Evolutionary conservation across 176 grass and related monocot genomes (phyloP).

Genomic region (Oryza longistaminata): DNA sequence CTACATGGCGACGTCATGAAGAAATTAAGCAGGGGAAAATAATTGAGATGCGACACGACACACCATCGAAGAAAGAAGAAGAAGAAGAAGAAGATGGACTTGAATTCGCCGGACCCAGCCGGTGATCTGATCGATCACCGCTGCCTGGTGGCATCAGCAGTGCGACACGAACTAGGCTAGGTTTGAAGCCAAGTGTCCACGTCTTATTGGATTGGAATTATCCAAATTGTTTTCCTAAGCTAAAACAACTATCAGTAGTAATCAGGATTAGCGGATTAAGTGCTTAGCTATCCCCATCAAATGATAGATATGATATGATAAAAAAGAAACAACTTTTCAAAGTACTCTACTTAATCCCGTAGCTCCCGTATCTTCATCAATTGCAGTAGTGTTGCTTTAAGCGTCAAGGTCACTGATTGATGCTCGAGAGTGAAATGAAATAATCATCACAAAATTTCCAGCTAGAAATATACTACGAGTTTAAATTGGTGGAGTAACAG

Average conservation of each 20-base stretch:
- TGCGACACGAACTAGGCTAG: slow-evolving; percentile 7
- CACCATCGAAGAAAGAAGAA: too few species aligned
- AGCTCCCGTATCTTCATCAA: too few species aligned
- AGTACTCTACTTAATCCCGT: too few species aligned
- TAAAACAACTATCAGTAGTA: background rate
- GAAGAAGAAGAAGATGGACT: slow-evolving; percentile 17
- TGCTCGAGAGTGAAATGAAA: too few species aligned
- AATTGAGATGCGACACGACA: background rate
- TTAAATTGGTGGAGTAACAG: too few species aligned
- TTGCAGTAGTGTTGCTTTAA: too few species aligned
- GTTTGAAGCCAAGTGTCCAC: slow-evolving; percentile 8
- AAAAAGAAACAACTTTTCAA: too few species aligned
- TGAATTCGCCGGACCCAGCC: background rate
- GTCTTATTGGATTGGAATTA: background rate
- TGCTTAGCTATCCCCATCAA: background rate
- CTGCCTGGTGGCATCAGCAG: background rate
- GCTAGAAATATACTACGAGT: too few species aligned
- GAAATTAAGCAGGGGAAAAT: background rate
- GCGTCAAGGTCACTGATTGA: too few species aligned
- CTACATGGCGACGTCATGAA: background rate
- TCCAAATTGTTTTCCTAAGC: slow-evolving; percentile 8
- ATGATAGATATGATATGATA: background rate
- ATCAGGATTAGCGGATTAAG: background rate
- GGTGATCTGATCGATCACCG: background rate
- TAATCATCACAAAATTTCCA: too few species aligned